These are phyloP conservation scores for Ustilago curta DNA, from an alignment of 1,284 basidiomycete species.

Conservation along the genomic window DNA sequence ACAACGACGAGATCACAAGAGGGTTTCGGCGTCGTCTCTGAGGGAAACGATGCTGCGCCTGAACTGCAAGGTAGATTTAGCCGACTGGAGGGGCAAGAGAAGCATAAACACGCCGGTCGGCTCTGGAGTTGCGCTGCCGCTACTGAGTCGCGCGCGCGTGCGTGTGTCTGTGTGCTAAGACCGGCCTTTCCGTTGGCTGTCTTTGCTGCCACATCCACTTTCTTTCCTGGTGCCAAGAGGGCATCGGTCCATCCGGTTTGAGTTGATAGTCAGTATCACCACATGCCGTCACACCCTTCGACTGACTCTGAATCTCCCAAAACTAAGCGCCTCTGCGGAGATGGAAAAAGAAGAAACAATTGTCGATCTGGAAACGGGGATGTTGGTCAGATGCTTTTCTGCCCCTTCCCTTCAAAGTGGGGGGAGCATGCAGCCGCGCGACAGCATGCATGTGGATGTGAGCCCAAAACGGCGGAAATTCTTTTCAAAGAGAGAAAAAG, in stretches of 20 bases:
- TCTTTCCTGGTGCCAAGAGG: background rate
- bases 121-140: background rate
- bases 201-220: background rate
- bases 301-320: conserved; percentile 5
- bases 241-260: conserved; percentile 3
- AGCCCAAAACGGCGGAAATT: background rate
- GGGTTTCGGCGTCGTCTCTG: background rate
- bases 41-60: conserved; percentile 21
- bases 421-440: background rate
- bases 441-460: background rate
- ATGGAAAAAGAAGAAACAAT: background rate
- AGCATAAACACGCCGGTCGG: conserved; percentile 12
- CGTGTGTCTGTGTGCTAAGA: background rate
- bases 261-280: background rate
- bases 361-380: conserved; percentile 3
- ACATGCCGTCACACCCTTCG: background rate
- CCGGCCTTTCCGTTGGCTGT: conserved; percentile 2
- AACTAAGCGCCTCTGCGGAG: conserved; percentile 6
- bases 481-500: background rate
- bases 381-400: background rate
- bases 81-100: conserved; percentile 16
- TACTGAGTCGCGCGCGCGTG: conserved; percentile 11
- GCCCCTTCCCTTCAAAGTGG: background rate
- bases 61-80: conserved; percentile 38
- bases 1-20: background rate